Evolutionary conservation across 140 eudicot genomes (phyloP).

Genomic region (Flaveria floridana): DNA sequence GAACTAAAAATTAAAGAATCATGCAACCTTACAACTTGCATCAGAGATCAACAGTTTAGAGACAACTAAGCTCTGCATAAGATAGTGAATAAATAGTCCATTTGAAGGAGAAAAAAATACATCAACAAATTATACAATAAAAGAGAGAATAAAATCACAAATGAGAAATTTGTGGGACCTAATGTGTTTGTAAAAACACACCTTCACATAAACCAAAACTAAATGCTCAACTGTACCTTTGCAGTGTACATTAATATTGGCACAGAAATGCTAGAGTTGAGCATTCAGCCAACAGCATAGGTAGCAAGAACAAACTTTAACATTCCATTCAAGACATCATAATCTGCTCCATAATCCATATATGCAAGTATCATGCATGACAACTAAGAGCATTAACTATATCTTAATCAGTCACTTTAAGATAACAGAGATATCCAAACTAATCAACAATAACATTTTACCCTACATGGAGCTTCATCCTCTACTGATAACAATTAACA

Average conservation of each 20-base stretch:
- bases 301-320: neutral
- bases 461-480: neutral
- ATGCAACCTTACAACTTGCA: neutral
- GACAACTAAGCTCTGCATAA: neutral
- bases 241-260: neutral
- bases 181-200: neutral
- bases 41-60: neutral
- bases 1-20: neutral
- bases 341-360: neutral
- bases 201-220: neutral
- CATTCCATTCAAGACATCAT: neutral
- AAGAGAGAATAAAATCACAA: neutral
- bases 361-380: neutral
- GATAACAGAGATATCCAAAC: neutral
- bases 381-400: neutral
- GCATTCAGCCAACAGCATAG: neutral
- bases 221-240: slow-evolving; percentile 3
- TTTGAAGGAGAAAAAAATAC: neutral
- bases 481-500: neutral
- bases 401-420: neutral
- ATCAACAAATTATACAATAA: neutral
- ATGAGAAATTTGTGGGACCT: neutral
- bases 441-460: neutral
- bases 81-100: neutral
- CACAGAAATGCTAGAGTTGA: neutral